phyloP scores from a whole-genome alignment of 2,329 filamentous ascomycete genomes.

The Trematosphaeria pertusa region DNA sequence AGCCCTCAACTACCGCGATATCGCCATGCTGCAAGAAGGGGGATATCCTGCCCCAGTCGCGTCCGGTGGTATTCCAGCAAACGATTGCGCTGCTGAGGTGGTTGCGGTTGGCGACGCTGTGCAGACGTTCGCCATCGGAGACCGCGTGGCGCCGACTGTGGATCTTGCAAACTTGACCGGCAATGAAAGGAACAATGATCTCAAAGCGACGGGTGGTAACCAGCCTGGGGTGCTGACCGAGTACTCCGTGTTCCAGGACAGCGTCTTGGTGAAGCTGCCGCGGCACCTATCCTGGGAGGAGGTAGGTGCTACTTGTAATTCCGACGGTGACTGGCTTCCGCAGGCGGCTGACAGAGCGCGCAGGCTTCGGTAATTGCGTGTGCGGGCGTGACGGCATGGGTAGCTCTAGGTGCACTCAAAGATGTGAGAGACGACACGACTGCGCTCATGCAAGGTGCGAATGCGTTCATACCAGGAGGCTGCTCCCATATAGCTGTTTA shows the following conservation, averaged over 20 bases:
- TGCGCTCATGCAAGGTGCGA: slow-evolving; percentile 12
- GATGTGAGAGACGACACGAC: slow-evolving; percentile 14
- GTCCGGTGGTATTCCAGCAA: slow-evolving; percentile 26
- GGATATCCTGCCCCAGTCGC: slow-evolving; percentile 18
- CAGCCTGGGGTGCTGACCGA: slow-evolving; percentile 29
- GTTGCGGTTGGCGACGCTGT: slow-evolving; percentile 26
- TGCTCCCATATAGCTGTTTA: not conserved
- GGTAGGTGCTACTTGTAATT: slow-evolving; percentile 11
- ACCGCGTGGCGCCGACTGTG: slow-evolving; percentile 29
- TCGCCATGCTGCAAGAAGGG: slow-evolving; percentile 30
- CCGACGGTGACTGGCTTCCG: not conserved
- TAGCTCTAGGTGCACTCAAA: slow-evolving; percentile 22
- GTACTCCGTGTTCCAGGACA: slow-evolving; percentile 34
- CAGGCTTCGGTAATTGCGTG: slow-evolving; percentile 30
- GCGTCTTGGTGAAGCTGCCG: slow-evolving; percentile 34
- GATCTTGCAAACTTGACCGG: slow-evolving; percentile 17
- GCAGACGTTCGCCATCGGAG: slow-evolving; percentile 23
- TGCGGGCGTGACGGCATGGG: slow-evolving; percentile 35
- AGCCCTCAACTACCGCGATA: slow-evolving; percentile 37
- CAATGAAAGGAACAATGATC: slow-evolving; percentile 11
- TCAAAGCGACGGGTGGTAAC: slow-evolving; percentile 15
- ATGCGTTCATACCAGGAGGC: too few relatives aligned
- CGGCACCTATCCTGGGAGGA: slow-evolving; percentile 35
- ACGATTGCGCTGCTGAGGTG: slow-evolving; percentile 35
- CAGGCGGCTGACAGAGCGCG: not conserved